These are phyloP conservation scores for Zygosaccharomyces gambellarensis DNA, from an alignment of 805 yeast genomes.

Conservation along the genomic window DNA sequence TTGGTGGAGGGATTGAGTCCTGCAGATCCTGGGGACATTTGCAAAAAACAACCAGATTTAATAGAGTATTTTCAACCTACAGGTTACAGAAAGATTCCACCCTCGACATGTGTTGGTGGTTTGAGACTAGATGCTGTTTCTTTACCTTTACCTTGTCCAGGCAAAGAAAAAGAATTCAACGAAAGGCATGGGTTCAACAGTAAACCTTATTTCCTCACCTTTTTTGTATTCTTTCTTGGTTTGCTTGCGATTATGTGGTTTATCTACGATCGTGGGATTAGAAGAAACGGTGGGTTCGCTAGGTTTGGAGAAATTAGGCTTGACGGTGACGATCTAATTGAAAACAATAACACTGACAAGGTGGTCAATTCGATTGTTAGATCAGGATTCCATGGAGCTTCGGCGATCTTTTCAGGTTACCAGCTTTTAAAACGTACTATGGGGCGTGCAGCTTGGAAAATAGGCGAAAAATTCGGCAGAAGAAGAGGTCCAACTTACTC, in stretches of 20 bases:
- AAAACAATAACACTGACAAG: conserved; percentile 56
- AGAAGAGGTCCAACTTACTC: conserved; percentile 34
- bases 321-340: conserved; percentile 66
- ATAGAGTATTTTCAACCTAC: conserved; percentile 82
- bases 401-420: conserved; percentile 33
- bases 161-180: conserved; percentile 61
- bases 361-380: conserved; percentile 55
- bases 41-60: conserved; percentile 47
- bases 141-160: conserved; percentile 77
- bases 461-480: conserved; percentile 26
- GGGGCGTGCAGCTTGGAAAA: conserved; percentile 11
- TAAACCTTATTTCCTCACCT: conserved; percentile 46
- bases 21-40: conserved; percentile 55
- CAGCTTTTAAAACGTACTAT: conserved; percentile 18
- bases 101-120: conserved; percentile 85
- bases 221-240: conserved; percentile 51
- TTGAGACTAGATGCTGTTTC: conserved; percentile 56
- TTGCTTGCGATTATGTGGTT: conserved; percentile 58
- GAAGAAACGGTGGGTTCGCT: conserved; percentile 69
- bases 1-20: conserved; percentile 72
- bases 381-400: conserved; percentile 49
- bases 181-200: conserved; percentile 53
- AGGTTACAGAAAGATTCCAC: conserved; percentile 83
- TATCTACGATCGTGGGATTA: conserved; percentile 75
- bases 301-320: conserved; percentile 82